Percentiles rank a stretch among this genome's conserved stretches.
Evolutionary conservation across 75 land plant species (phyloP).

Genomic region (Isoetes taiwanensis): DNA sequence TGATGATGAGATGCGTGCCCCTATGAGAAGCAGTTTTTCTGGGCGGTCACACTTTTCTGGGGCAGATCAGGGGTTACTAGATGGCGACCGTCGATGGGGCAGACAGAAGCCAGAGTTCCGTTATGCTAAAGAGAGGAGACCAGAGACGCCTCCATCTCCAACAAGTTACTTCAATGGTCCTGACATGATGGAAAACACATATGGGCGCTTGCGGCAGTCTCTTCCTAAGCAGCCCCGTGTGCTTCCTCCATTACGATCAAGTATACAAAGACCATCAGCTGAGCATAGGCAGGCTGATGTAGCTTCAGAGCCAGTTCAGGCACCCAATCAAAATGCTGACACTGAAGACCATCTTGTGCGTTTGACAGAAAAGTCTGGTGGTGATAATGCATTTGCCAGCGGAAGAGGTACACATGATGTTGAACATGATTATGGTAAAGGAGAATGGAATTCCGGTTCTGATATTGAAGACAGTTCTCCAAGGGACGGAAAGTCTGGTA

Average conservation of each 20-base stretch:
- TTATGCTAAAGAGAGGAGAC: constrained; percentile 6
- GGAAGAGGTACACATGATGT: constrained; percentile 8
- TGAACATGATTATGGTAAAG: constrained; percentile 8
- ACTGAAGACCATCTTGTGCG: not conserved
- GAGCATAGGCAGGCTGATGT: not conserved
- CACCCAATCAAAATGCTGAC: constrained; percentile 4
- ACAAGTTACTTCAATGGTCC: constrained; percentile 32
- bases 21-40: no score
- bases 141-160: constrained; percentile 16
- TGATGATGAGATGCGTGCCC: no score
- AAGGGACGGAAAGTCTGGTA: not conserved
- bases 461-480: not conserved
- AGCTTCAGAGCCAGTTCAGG: not conserved
- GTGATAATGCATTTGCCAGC: constrained; percentile 9
- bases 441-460: constrained; percentile 9
- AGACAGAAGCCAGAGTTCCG: constrained; percentile 17
- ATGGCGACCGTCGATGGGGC: constrained; percentile 44
- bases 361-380: constrained; percentile 7
- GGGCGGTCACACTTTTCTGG: no score
- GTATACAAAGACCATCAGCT: not conserved
- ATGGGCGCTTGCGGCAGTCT: constrained; percentile 55
- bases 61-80: no score
- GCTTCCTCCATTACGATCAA: constrained; percentile 48
- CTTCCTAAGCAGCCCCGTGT: constrained; percentile 77
- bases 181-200: constrained; percentile 41